Evolutionary conservation across 163 green algal genomes (phyloP).

Genomic region (Chloromonas sp.): DNA sequence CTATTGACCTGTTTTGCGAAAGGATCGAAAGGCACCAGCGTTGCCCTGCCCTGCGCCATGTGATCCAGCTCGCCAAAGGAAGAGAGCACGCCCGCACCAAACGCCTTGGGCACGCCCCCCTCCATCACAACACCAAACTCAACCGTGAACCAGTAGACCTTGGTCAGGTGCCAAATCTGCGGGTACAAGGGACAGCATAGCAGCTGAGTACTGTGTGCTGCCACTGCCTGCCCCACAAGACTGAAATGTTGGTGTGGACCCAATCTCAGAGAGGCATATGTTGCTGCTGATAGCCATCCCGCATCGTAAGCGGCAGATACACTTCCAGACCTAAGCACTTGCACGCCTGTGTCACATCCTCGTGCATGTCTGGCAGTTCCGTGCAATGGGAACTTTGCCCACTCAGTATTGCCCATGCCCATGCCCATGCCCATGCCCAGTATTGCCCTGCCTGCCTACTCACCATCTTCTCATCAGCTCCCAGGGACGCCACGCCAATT

Average conservation of each 20-base stretch:
- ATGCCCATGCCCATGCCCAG: neutral
- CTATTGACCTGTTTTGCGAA: constrained; percentile 23
- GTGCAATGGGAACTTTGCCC: too few relatives aligned
- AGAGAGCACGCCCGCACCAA: constrained; percentile 72
- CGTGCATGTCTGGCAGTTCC: too few relatives aligned
- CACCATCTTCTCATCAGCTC: constrained; percentile 72
- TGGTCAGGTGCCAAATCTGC: constrained; percentile 80
- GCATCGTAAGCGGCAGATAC: too few relatives aligned
- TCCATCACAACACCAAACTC: constrained; percentile 89
- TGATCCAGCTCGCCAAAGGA: constrained; percentile 83
- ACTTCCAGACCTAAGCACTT: too few relatives aligned
- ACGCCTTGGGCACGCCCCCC: constrained; percentile 64
- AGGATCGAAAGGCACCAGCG: constrained; percentile 70
- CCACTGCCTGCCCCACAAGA: too few relatives aligned
- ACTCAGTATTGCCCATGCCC: too few relatives aligned
- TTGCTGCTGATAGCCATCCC: neutral
- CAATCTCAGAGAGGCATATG: neutral
- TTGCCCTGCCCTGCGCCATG: constrained; percentile 57
- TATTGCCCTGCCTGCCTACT: constrained; percentile 30
- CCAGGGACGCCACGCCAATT: constrained; percentile 81
- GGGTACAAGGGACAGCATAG: neutral
- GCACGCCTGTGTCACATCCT: too few relatives aligned
- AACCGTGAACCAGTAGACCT: constrained; percentile 87
- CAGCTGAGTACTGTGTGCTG: neutral
- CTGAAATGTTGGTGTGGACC: too few relatives aligned